Evolutionary conservation across 805 yeast genomes (phyloP).

Genomic region (Pichia phayaonensis): DNA sequence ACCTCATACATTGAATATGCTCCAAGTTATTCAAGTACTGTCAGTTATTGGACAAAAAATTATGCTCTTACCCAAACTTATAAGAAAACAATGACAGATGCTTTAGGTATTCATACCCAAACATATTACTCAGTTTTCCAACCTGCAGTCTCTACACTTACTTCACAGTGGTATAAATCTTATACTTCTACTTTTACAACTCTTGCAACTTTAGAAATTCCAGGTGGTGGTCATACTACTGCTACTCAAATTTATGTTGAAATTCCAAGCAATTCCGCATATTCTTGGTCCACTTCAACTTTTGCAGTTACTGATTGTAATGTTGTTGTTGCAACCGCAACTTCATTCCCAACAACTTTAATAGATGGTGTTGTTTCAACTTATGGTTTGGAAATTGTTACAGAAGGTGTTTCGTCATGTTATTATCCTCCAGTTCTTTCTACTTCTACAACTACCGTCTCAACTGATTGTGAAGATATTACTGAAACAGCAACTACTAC

Average conservation of each 20-base stretch:
- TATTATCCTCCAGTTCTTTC: background rate
- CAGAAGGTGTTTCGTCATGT: background rate
- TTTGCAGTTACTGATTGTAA: background rate
- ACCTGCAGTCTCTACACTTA: slow-evolving; percentile 1
- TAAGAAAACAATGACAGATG: background rate
- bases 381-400: background rate
- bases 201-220: background rate
- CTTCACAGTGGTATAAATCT: background rate
- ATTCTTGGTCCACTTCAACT: background rate
- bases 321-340: background rate
- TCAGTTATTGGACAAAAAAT: slow-evolving; percentile 5
- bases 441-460: background rate
- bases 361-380: background rate
- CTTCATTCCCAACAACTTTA: background rate
- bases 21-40: slow-evolving; percentile 5
- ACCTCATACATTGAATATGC: slow-evolving; percentile 1
- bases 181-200: slow-evolving; percentile 2
- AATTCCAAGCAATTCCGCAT: background rate
- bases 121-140: slow-evolving; percentile 2
- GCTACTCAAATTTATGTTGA: slow-evolving; percentile 4
- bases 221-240: slow-evolving; percentile 2
- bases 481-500: background rate
- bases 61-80: slow-evolving; percentile 3
- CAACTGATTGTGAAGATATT: background rate
- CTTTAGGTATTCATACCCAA: background rate